Percentiles rank a stretch among this genome's conserved stretches.
Evolutionary conservation across 169 alveolate species (phyloP).

Genomic region (Cryptosporidium xiaoi): DNA sequence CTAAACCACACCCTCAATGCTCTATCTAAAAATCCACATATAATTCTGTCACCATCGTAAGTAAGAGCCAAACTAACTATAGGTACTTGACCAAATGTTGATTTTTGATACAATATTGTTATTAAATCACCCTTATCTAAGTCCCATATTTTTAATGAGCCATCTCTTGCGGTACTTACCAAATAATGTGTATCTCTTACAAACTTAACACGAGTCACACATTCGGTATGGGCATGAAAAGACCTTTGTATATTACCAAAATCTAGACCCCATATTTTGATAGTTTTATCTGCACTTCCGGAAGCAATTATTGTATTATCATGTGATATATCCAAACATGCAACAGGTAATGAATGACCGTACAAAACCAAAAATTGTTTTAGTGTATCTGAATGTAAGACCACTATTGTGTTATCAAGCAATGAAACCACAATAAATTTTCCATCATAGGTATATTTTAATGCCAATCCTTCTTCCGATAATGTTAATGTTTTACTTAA

Average conservation of each 20-base stretch:
- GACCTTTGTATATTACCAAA: constrained; percentile 83
- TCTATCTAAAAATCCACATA: constrained; percentile 75
- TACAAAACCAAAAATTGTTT: constrained; percentile 85
- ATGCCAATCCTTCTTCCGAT: constrained; percentile 75
- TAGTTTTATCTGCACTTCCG: constrained; percentile 84
- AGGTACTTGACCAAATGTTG: constrained; percentile 72
- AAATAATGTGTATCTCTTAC: constrained; percentile 75
- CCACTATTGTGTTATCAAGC: constrained; percentile 83
- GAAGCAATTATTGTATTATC: constrained; percentile 86
- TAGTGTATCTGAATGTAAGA: constrained; percentile 84
- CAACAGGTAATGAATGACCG: constrained; percentile 90
- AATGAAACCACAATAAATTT: constrained; percentile 82
- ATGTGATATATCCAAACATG: constrained; percentile 83
- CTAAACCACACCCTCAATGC: constrained; percentile 83
- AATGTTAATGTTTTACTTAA: constrained; percentile 39
- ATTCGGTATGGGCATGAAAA: constrained; percentile 73
- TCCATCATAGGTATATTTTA: constrained; percentile 80
- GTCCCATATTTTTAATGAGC: constrained; percentile 84
- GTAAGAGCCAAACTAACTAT: constrained; percentile 46
- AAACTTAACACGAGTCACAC: constrained; percentile 67
- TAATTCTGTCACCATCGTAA: constrained; percentile 60
- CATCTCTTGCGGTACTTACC: constrained; percentile 81
- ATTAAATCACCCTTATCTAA: constrained; percentile 77
- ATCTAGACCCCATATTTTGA: constrained; percentile 89
- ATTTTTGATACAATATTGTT: constrained; percentile 39